These are phyloP conservation scores for Zelopaecilomyces penicillatus DNA, from an alignment of 2,329 filamentous ascomycete genomes.

Conservation along the genomic window DNA sequence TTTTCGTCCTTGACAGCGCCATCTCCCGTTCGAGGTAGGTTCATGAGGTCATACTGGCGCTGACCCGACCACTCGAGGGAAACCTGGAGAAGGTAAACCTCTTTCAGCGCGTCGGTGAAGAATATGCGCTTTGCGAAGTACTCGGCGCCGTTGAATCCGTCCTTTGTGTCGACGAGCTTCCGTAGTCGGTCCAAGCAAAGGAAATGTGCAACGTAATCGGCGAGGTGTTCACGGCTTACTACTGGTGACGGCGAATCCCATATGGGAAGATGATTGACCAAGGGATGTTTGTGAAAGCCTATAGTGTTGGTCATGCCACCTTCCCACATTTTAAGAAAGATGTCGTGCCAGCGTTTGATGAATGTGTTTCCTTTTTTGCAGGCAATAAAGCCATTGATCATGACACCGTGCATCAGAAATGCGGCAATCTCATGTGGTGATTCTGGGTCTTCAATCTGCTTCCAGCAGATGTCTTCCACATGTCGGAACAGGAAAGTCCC, in stretches of 20 bases:
- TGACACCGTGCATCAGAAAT: constrained; percentile 1
- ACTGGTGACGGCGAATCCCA: constrained; percentile 4
- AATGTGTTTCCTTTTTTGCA: constrained; percentile 33
- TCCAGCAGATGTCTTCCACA: constrained; percentile 35
- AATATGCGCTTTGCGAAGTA: constrained; percentile 25
- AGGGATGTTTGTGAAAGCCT: constrained; percentile 24
- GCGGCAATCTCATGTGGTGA: constrained; percentile 22
- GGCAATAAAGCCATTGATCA: constrained; percentile 35
- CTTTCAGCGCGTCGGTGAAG: constrained; percentile 13
- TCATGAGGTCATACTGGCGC: constrained; percentile 15
- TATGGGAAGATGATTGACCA: constrained; percentile 9
- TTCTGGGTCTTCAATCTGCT: constrained; percentile 25
- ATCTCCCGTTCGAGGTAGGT: constrained; percentile 13
- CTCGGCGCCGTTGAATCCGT: constrained; percentile 25
- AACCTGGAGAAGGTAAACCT: constrained; percentile 10
- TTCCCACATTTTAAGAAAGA: constrained; percentile 28
- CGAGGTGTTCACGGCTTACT: constrained; percentile 10
- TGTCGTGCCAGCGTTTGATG: constrained; percentile 34
- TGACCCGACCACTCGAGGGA: constrained; percentile 6
- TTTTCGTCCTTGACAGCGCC: constrained; percentile 8
- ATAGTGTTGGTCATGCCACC: constrained; percentile 20
- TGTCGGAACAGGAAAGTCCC: constrained; percentile 32
- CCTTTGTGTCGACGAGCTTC: constrained; percentile 23
- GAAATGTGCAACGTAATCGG: constrained; percentile 24
- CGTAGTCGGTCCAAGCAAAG: constrained; percentile 23